phyloP scores from a whole-genome alignment of 2,329 filamentous ascomycete genomes.

The Parastagonospora avenae region DNA sequence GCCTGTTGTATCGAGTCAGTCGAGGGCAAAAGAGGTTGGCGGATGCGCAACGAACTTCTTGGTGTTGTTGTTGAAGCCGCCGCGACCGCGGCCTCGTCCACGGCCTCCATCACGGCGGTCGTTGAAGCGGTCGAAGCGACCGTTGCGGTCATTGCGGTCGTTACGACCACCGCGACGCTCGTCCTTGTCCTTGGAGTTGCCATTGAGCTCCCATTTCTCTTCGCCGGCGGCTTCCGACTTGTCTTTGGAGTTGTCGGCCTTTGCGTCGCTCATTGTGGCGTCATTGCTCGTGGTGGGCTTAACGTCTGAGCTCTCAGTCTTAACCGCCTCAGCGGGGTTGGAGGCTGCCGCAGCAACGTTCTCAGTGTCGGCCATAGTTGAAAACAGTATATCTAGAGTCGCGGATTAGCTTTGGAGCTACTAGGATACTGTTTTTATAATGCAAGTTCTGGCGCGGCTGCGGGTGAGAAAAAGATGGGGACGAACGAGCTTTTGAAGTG shows the following conservation, averaged over 20 bases:
- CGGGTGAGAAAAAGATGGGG: conserved; percentile 1
- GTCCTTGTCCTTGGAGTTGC: conserved; percentile 17
- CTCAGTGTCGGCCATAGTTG: conserved; percentile 30
- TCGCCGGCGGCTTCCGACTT: conserved; percentile 16
- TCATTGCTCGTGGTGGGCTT: conserved; percentile 16
- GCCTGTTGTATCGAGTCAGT: conserved; percentile 20
- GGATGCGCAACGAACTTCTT: conserved; percentile 14
- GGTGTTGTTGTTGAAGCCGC: conserved; percentile 20
- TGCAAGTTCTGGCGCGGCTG: conserved; percentile 4
- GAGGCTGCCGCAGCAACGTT: conserved; percentile 19
- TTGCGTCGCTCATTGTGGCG: conserved; percentile 7
- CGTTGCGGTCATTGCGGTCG: conserved; percentile 21
- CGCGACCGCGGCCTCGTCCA: conserved; percentile 16
- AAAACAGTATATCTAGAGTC: conserved; percentile 11
- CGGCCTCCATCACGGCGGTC: conserved; percentile 11
- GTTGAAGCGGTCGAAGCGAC: conserved; percentile 12
- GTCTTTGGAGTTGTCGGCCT: conserved; percentile 1
- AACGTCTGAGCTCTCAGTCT: conserved; percentile 15
- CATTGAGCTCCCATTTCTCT: conserved; percentile 24
- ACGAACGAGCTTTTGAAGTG: conserved; percentile 4
- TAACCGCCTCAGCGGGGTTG: conserved; percentile 24
- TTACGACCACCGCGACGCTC: conserved; percentile 13
- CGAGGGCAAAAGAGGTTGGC: neutral
- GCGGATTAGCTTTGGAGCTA: conserved; percentile 5
- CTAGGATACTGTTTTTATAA: neutral